Percentiles rank a stretch among this genome's conserved stretches.
Evolutionary conservation across 2,329 filamentous ascomycete species (phyloP).

Genomic region (Moelleriella libera): DNA sequence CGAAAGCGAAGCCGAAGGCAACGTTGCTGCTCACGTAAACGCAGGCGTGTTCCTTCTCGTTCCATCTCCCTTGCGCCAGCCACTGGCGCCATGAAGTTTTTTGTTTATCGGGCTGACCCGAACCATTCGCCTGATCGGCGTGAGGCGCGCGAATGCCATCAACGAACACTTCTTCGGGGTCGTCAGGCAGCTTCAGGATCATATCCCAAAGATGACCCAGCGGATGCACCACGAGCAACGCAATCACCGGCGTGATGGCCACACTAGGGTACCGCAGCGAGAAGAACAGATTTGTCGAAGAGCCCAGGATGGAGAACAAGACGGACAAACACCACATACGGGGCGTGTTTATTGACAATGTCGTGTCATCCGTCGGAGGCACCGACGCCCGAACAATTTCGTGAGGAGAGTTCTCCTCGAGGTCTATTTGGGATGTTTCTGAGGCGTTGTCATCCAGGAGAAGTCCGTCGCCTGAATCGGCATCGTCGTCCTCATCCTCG

Average conservation of each 20-base stretch:
- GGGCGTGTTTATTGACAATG: constrained; percentile 73
- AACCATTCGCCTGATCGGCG: constrained; percentile 6
- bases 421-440: constrained; percentile 20
- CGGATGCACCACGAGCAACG: constrained; percentile 70
- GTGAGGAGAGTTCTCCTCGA: constrained; percentile 60
- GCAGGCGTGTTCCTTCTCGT: constrained; percentile 78
- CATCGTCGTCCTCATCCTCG: constrained; percentile 20
- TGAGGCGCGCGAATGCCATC: constrained; percentile 27
- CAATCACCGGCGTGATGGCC: constrained; percentile 79
- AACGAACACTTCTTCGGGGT: constrained; percentile 31
- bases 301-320: constrained; percentile 67
- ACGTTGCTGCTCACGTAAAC: constrained; percentile 86
- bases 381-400: constrained; percentile 71
- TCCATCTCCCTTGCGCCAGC: constrained; percentile 71
- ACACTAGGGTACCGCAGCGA: constrained; percentile 82
- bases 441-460: constrained; percentile 22
- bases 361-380: constrained; percentile 57
- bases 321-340: constrained; percentile 79
- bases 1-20: constrained; percentile 79
- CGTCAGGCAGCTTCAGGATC: constrained; percentile 47
- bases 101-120: constrained; percentile 5
- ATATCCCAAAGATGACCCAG: constrained; percentile 70
- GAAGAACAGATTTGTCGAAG: constrained; percentile 78
- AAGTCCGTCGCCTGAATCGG: constrained; percentile 19
- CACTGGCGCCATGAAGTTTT: constrained; percentile 46